These are phyloP conservation scores for Ceratocystis ficicola DNA, from an alignment of 2,329 filamentous ascomycete genomes.

Conservation along the genomic window DNA sequence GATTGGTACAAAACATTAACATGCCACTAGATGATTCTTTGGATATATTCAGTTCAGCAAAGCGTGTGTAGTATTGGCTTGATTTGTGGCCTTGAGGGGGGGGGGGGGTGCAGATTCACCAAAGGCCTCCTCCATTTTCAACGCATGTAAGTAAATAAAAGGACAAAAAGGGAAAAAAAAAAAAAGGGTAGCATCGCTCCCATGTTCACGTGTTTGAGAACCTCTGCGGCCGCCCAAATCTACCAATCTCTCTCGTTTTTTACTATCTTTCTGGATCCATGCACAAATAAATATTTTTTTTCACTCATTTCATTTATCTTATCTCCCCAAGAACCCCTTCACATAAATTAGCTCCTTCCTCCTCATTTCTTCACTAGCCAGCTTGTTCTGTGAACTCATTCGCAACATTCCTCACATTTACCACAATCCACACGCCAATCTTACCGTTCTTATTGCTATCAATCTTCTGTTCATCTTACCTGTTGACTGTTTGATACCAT, in stretches of 20 bases:
- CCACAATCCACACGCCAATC: background rate
- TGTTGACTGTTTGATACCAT: background rate
- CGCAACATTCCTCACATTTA: background rate
- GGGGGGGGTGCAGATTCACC: background rate
- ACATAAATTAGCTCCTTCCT: background rate
- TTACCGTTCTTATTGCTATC: too few relatives aligned
- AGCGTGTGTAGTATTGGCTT: background rate
- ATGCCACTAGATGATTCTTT: background rate
- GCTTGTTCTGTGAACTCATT: background rate
- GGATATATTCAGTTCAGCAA: background rate
- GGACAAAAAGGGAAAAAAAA: background rate
- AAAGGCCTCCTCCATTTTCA: background rate
- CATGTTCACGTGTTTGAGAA: background rate
- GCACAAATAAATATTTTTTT: background rate
- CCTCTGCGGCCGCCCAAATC: background rate
- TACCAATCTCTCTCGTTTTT: background rate
- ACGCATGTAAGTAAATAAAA: background rate
- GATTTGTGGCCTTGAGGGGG: background rate
- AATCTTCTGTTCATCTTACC: too few relatives aligned
- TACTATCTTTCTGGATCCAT: background rate
- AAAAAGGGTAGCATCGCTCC: background rate
- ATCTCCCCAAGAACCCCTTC: background rate
- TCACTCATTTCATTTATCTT: background rate
- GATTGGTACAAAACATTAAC: background rate
- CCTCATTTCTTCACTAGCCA: background rate